Base-by-base conservation (phyloP, 1,139 yeast species). In the Geotrichum histeridarum region DNA sequence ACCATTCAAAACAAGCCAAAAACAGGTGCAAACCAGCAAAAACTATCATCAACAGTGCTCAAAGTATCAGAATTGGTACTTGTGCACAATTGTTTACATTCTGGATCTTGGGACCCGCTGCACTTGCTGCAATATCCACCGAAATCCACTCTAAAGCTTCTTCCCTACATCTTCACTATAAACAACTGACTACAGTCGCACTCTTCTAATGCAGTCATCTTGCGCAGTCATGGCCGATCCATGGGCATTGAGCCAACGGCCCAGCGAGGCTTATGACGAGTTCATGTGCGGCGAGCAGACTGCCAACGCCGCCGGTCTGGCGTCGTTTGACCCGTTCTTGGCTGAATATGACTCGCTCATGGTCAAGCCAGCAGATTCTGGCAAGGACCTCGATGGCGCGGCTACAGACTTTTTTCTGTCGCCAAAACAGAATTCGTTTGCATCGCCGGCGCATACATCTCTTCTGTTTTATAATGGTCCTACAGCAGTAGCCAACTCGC, bases 371-470 rank as follows among this genome's bases (percentile, higher is more conserved):
- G 39, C 17, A 2, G n/a, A 14, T 2, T 8, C 9, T n/a, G 47
- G 32, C 31, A 54, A 54, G 41, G 57, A 54, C 36, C 33, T 54
- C 15, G 57, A 54, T 41, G 46, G 43, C 12, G 51, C 53, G 7
- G 51, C 53, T 4, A 42, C 42, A 11, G 51, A 54, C 43, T 54
- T 54, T 14, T 50, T 54, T 47, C 39, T 50, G 54, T 36, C 57
- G 14, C 52, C 57, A 3, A 54, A 54, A 17, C 53, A 53, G 32
- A 39, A 31, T 43, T 35, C 39, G 12, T 18, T 38, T 33, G 53
- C 42, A 6, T 38, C 48, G 11, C 47, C 42, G n/a, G 45, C 55
- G 48, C 43, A 47, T 36, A 47, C 50, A 2, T 47, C 50, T 14
- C 27, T 47, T 15, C 43, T 47, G 15, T 47, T 47, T 39, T 39